Conservation (phyloP, 345 rosid genomes). For the Lepidium sativum region DNA sequence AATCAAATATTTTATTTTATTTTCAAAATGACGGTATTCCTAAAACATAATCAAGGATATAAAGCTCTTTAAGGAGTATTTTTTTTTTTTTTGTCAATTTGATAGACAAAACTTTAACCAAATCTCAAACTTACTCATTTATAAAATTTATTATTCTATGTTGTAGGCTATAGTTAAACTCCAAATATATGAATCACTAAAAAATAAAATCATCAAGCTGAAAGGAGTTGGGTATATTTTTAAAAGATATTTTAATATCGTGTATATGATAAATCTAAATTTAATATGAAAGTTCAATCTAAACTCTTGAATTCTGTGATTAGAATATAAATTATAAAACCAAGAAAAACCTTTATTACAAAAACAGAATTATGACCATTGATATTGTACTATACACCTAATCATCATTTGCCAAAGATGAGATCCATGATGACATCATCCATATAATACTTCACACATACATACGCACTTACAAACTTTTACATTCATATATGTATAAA, state of each 20-base stretch:
- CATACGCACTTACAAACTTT: background rate
- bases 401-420: background rate
- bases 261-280: background rate
- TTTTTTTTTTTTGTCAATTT: too few species aligned
- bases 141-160: too few species aligned
- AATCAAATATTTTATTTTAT: background rate
- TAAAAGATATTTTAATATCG: background rate
- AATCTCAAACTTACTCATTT: too few species aligned
- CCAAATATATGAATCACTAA: too few species aligned
- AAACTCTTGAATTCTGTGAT: background rate
- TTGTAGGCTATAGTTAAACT: too few species aligned
- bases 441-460: constrained; percentile 6
- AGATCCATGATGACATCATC: constrained; percentile 17
- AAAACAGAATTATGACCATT: background rate
- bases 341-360: background rate
- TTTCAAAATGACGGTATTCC: background rate
- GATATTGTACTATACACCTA: background rate
- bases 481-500: background rate
- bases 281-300: background rate
- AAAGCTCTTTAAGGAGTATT: too few species aligned
- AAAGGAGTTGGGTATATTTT: too few species aligned
- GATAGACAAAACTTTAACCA: too few species aligned
- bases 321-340: background rate
- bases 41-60: background rate
- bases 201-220: too few species aligned